These are phyloP conservation scores for Theobroma cacao DNA, from an alignment of 345 rosid species.

Conservation along the genomic window DNA sequence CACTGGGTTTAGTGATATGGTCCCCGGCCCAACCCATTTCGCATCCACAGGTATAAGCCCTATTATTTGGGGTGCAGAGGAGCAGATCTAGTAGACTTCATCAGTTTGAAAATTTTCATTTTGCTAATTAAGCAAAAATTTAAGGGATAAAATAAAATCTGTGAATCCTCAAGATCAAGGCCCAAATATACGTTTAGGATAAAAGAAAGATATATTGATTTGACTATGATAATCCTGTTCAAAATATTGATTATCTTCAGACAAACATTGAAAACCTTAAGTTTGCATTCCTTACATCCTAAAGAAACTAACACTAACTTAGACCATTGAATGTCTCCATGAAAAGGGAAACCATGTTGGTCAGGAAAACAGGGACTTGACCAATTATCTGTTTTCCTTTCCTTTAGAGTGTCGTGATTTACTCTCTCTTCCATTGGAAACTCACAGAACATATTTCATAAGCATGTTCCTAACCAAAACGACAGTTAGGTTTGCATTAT, in stretches of 20 bases:
- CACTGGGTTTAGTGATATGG: background rate
- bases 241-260: too few relatives aligned
- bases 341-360: background rate
- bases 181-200: too few relatives aligned
- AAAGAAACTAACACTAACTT: too few relatives aligned
- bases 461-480: background rate
- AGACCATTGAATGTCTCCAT: background rate
- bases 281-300: background rate
- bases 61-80: too few relatives aligned
- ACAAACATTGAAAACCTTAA: background rate
- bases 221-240: too few relatives aligned
- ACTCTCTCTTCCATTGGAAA: background rate
- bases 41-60: background rate
- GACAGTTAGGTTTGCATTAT: background rate
- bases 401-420: too few relatives aligned
- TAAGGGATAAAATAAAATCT: background rate
- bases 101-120: too few relatives aligned
- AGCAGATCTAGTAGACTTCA: too few relatives aligned
- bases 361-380: background rate
- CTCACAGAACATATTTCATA: slow-evolving; percentile 11
- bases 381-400: too few relatives aligned
- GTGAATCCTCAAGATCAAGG: background rate
- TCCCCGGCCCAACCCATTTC: too few relatives aligned
- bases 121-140: background rate
- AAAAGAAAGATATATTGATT: too few relatives aligned